Evolutionary conservation across 371 early-diverging fungal genomes (phyloP), one percentile per base, ranked within the genome.

Genomic region (Syncephalis plumigaleata): DNA sequence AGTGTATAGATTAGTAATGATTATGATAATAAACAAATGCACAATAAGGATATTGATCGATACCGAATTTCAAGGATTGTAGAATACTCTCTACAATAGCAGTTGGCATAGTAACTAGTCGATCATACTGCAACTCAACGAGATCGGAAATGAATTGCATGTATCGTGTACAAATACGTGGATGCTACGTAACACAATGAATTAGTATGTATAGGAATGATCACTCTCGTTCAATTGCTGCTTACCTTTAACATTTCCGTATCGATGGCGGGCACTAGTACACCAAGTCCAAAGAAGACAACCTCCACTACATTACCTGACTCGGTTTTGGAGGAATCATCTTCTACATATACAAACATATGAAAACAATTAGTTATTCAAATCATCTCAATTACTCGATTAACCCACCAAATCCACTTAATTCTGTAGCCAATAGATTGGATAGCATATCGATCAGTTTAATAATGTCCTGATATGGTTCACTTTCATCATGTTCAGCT

Each of bases 191-290:
- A 40, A 21, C 40, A 40, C 8, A 40, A 7, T 21, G 7, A 7
- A 21, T 8, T 40, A 18, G n/a, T 18, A 45, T 1, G 18, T 42
- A n/a, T 42, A 11, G 5, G 24, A 13, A 36, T 15, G 15, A 21
- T 47, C 8, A 20, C 16, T 17, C 5, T 9, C n/a, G n/a, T 21
- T 27, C 13, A 8, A 46, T 16, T 40, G 23, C 15, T 38, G 42
- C 47, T 46, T 65, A 77, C 78, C 70, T 78, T 66, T 2, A 85
- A 64, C 79, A 85, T 81, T 31, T 78, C 66, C 46, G 72, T 52
- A 44, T 75, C 75, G 50, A 83, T 74, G 64, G 81, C 68, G 0
- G 83, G 83, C 16, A 82, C 68, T 5, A 83, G 59, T 23, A 69
- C 62, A 55, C 78, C 72, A 39, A 79, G 58, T 21, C 82, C 79